Conservation (phyloP, 2,329 filamentous ascomycete genomes). For the Trichoderma simmonsii region DNA sequence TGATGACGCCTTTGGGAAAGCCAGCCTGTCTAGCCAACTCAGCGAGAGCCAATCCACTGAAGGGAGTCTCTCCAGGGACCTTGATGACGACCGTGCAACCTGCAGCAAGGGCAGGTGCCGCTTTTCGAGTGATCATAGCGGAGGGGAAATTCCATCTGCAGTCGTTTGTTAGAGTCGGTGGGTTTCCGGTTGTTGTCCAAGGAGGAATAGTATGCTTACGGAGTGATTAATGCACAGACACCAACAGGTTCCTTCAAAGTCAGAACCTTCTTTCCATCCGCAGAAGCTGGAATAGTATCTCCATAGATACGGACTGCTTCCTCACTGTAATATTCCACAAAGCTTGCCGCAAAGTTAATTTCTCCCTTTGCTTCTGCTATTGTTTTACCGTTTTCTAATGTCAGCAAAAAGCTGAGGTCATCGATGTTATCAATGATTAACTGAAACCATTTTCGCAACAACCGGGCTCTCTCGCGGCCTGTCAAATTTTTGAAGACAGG, state of each 20-base stretch:
- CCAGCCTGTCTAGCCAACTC: not conserved
- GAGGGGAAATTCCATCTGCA: not conserved
- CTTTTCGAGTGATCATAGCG: not conserved
- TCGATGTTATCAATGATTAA: not conserved
- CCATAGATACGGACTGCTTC: not conserved
- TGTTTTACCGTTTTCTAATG: not conserved
- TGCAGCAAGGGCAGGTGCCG: not conserved
- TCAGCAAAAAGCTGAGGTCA: not conserved
- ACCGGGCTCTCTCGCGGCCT: not conserved
- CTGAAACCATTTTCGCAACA: not conserved
- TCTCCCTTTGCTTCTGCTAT: not conserved
- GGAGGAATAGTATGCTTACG: not conserved
- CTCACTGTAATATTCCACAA: not conserved
- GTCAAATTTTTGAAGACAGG: not conserved
- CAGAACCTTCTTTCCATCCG: not conserved
- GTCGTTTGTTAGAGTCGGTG: not conserved
- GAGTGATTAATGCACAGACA: not conserved
- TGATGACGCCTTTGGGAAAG: not conserved
- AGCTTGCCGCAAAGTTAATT: not conserved
- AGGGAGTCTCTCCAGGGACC: not conserved
- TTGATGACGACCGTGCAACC: not conserved
- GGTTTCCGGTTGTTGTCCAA: not conserved
- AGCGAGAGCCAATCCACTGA: not conserved
- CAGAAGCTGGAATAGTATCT: not conserved
- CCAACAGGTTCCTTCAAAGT: not conserved